Percentiles rank a stretch among this genome's conserved stretches.
phyloP scores from a whole-genome alignment of 129 eudicot genomes.

The Escallonia herrerae region DNA sequence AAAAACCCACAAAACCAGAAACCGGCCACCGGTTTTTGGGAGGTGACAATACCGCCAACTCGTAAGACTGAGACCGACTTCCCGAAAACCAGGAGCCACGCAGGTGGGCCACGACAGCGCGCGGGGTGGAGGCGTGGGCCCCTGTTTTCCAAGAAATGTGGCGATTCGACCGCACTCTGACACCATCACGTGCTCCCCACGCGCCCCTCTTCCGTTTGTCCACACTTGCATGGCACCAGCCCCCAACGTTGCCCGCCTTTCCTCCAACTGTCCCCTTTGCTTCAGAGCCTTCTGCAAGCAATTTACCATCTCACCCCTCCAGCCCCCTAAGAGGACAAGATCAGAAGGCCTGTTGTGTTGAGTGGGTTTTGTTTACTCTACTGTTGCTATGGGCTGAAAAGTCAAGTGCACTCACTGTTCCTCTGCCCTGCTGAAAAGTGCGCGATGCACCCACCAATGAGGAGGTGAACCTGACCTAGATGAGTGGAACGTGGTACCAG shows the following conservation, averaged over 20 bases:
- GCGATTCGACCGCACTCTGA: slow-evolving; percentile 68
- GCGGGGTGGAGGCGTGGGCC: slow-evolving; percentile 7
- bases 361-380: no score
- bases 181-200: slow-evolving; percentile 30
- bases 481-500: slow-evolving; percentile 3
- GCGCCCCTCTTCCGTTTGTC: slow-evolving; percentile 16
- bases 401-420: background rate
- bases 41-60: slow-evolving; percentile 1
- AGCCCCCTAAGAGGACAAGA: no score
- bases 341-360: no score
- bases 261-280: slow-evolving; percentile 15
- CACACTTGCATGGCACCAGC: slow-evolving; percentile 14
- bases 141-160: slow-evolving; percentile 37
- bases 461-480: background rate
- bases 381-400: background rate
- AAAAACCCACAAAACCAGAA: slow-evolving; percentile 32
- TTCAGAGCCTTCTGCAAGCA: background rate
- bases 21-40: slow-evolving; percentile 29
- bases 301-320: no score
- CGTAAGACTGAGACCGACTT: slow-evolving; percentile 16
- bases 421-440: background rate
- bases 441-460: background rate
- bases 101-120: slow-evolving; percentile 19
- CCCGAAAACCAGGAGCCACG: slow-evolving; percentile 64
- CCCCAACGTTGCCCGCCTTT: background rate